These are phyloP conservation scores for Mycosphaerella arachidis DNA, from an alignment of 2,329 filamentous ascomycete species.

Conservation along the genomic window DNA sequence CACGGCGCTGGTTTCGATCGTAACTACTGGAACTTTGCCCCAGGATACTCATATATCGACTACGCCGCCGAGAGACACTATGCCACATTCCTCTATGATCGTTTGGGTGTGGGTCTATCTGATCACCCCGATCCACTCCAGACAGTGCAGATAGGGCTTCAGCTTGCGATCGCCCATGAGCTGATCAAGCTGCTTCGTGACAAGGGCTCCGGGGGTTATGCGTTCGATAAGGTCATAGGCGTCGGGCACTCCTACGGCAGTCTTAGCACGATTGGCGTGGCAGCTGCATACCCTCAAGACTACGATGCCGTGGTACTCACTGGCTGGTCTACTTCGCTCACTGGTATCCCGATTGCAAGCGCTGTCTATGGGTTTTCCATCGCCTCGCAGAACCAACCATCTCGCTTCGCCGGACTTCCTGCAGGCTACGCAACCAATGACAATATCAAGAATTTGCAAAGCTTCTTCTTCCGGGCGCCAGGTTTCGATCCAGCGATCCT, in stretches of 20 bases:
- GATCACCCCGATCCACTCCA: slow-evolving; percentile 37
- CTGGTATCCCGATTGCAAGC: slow-evolving; percentile 17
- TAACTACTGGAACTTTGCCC: slow-evolving; percentile 33
- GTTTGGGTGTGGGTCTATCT: slow-evolving; percentile 37
- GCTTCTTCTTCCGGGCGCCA: slow-evolving; percentile 27
- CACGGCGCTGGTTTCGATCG: slow-evolving; percentile 38
- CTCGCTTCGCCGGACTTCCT: slow-evolving; percentile 24
- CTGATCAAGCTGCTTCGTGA: slow-evolving; percentile 31
- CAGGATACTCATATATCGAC: slow-evolving; percentile 39
- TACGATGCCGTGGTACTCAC: slow-evolving; percentile 36
- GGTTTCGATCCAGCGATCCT: slow-evolving; percentile 27
- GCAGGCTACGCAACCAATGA: slow-evolving; percentile 25
- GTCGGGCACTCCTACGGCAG: slow-evolving; percentile 39
- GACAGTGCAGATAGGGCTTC: slow-evolving; percentile 35
- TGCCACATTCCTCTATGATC: slow-evolving; percentile 39
- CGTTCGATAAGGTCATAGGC: slow-evolving; percentile 35
- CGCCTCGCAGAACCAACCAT: slow-evolving; percentile 23
- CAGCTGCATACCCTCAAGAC: slow-evolving; percentile 29
- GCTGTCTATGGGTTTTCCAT: slow-evolving; percentile 23
- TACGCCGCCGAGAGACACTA: slow-evolving; percentile 35
- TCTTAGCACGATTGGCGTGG: slow-evolving; percentile 29
- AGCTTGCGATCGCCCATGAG: slow-evolving; percentile 34
- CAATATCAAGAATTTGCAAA: slow-evolving; percentile 20
- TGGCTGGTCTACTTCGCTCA: slow-evolving; percentile 29
- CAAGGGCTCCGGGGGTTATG: slow-evolving; percentile 23